These are phyloP conservation scores for Acanthamoeba pearcei DNA, from an alignment of 208 protist species.

Conservation along the genomic window DNA sequence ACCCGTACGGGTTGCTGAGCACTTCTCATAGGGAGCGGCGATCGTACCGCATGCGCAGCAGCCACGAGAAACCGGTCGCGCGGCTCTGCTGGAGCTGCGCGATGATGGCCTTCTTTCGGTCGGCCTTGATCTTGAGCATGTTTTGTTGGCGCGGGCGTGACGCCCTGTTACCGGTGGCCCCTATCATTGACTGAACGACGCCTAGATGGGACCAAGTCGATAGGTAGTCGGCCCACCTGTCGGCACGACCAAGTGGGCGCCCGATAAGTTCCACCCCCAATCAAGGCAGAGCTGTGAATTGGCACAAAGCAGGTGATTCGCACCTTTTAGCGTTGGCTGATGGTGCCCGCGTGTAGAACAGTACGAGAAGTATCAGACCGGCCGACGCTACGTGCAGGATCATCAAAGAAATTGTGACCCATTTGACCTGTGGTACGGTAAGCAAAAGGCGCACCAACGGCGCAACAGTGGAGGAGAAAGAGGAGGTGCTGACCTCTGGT, in stretches of 20 bases:
- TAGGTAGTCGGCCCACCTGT: slow-evolving; percentile 64
- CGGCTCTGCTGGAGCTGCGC: slow-evolving; percentile 31
- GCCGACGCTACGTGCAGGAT: slow-evolving; percentile 7
- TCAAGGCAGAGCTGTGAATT: background rate
- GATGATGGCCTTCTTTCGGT: slow-evolving; percentile 63
- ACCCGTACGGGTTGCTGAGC: background rate
- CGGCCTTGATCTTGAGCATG: slow-evolving; percentile 63
- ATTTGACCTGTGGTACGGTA: background rate
- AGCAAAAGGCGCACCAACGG: background rate
- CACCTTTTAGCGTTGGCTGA: slow-evolving; percentile 57
- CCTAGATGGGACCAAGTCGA: slow-evolving; percentile 33
- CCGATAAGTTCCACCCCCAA: background rate
- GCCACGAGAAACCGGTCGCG: slow-evolving; percentile 37
- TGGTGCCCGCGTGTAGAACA: slow-evolving; percentile 7
- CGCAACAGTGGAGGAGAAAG: background rate
- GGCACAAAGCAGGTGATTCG: background rate
- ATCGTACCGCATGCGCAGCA: background rate
- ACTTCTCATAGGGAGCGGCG: background rate
- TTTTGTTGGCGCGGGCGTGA: slow-evolving; percentile 17
- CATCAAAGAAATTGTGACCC: background rate
- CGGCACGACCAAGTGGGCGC: background rate
- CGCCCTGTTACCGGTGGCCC: background rate
- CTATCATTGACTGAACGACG: background rate
- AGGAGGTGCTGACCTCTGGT: background rate
- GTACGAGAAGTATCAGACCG: background rate